Evolutionary conservation across 495 filamentous ascomycete species (phyloP), one percentile per base, ranked within the genome.

Genomic region (Neurospora sp.): DNA sequence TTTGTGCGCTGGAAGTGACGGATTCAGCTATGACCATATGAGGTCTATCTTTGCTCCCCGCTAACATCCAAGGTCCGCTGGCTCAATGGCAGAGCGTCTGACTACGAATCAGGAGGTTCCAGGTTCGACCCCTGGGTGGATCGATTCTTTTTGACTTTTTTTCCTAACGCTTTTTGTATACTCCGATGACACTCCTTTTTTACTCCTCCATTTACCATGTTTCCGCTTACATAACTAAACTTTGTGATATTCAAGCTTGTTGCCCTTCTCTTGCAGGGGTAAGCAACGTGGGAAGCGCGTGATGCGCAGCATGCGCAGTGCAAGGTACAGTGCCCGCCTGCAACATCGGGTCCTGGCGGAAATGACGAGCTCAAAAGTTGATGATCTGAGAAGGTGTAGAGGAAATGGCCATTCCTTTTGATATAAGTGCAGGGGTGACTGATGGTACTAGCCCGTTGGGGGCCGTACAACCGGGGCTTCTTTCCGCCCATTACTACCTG

Each of bases 31-130:
- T 20, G 44, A 31, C 48, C 0, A 61, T 61, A 61, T 53, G 46
- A 53, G 11, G 4, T 1, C n/a, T 11, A 3, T 3, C 4, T 53
- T 1, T 11, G 9, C 46, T 1, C 1, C 0, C 0, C 5, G 4
- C 3, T 22, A 2, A 53, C 0, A 61, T 61, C 5, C 0, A 61
- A 31, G 53, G 53, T 61, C 53, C 53, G 53, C 53, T 61, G 53
- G 53, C 53, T 61, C 53, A 61, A 61, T 61, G 53, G 53, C 53
- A 61, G 53, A 61, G 53, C 53, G 53, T 61, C 48, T 59, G 48
- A 59, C 48, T 59, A 59, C 48, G 48, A 59, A 59, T 59, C 48
- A 59, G 48, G 48, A 59, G 48, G 48, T 59, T 59, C 48, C 48
- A 59, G 48, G 48, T 59, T 59, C 48, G 48, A 59, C 48, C 48